Percentiles rank a stretch among this genome's conserved stretches.
These are phyloP conservation scores for Phialophora chinensis DNA, from an alignment of 2,329 filamentous ascomycete genomes.

Conservation along the genomic window DNA sequence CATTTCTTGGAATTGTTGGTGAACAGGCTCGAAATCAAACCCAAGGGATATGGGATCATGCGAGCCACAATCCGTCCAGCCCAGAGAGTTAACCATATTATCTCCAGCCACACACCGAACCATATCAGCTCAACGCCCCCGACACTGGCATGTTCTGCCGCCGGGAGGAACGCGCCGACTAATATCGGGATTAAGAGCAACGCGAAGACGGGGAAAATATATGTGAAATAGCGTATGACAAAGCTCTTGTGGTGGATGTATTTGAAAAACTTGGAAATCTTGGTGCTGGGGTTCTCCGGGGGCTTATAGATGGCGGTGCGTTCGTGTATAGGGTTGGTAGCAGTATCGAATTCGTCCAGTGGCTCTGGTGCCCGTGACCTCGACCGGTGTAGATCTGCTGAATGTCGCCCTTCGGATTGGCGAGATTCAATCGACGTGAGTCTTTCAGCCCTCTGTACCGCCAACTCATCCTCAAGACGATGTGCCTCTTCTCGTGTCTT, in stretches of 20 bases:
- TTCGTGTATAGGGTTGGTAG: slow-evolving; percentile 72
- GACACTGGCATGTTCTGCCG: slow-evolving; percentile 65
- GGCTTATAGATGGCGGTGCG: slow-evolving; percentile 69
- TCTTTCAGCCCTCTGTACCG: slow-evolving; percentile 68
- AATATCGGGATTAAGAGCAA: slow-evolving; percentile 72
- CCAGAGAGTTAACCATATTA: slow-evolving; percentile 92
- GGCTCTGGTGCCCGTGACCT: slow-evolving; percentile 62
- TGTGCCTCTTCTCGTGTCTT: slow-evolving; percentile 64
- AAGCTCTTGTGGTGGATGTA: slow-evolving; percentile 69
- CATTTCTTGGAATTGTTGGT: slow-evolving; percentile 92
- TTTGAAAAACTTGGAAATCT: slow-evolving; percentile 68
- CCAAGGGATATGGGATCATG: slow-evolving; percentile 66
- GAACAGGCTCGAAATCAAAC: slow-evolving; percentile 72
- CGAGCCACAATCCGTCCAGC: slow-evolving; percentile 71
- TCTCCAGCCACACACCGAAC: slow-evolving; percentile 95
- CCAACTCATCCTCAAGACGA: slow-evolving; percentile 69
- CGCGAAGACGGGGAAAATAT: slow-evolving; percentile 69
- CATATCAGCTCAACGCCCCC: slow-evolving; percentile 81
- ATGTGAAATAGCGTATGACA: slow-evolving; percentile 72
- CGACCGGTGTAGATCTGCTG: slow-evolving; percentile 56
- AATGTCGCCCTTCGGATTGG: slow-evolving; percentile 41
- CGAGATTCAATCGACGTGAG: slow-evolving; percentile 55
- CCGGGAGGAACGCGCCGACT: slow-evolving; percentile 62
- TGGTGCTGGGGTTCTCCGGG: slow-evolving; percentile 66
- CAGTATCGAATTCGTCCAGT: slow-evolving; percentile 70